Percentiles rank a stretch among this genome's conserved stretches.
These are phyloP conservation scores for Phytophthora capsici DNA, from an alignment of 352 stramenopile genomes.

Conservation along the genomic window DNA sequence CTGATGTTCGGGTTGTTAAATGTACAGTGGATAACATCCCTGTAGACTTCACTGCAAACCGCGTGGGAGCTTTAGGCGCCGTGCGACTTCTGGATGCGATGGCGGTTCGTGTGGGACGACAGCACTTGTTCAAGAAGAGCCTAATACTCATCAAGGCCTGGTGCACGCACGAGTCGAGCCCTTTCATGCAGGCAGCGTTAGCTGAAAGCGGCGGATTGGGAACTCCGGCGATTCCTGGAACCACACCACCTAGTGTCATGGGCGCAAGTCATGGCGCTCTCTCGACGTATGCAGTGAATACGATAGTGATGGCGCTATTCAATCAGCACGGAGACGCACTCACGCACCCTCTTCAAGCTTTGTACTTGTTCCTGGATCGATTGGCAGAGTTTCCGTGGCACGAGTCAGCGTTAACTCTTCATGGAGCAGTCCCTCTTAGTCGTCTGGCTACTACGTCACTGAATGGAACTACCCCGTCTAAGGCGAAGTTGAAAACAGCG, in stretches of 20 bases:
- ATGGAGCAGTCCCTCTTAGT: constrained; percentile 70
- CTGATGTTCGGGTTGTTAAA: constrained; percentile 89
- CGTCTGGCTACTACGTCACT: constrained; percentile 53
- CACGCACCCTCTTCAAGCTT: constrained; percentile 78
- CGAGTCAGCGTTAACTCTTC: constrained; percentile 78
- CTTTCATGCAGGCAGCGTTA: constrained; percentile 53
- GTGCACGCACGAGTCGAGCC: constrained; percentile 86
- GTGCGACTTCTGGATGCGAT: constrained; percentile 88
- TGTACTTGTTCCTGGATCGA: constrained; percentile 87
- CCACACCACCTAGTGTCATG: constrained; percentile 62
- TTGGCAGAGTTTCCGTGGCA: constrained; percentile 90
- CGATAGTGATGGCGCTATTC: constrained; percentile 90
- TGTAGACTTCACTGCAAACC: constrained; percentile 90
- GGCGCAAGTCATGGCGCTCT: constrained; percentile 80
- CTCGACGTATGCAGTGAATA: constrained; percentile 89
- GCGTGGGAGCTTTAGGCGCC: constrained; percentile 77
- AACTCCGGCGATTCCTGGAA: constrained; percentile 16
- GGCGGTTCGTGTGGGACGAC: constrained; percentile 72
- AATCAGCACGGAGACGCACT: constrained; percentile 81
- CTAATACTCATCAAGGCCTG: constrained; percentile 91
- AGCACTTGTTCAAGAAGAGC: constrained; percentile 90
- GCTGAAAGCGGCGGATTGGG: constrained; percentile 22
- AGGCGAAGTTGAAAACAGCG: constrained; percentile 21
- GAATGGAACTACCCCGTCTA: constrained; percentile 25
- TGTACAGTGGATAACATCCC: constrained; percentile 92